These are phyloP conservation scores for Euptelea pleiosperma DNA, from an alignment of 164 flowering plant genomes.

Conservation along the genomic window DNA sequence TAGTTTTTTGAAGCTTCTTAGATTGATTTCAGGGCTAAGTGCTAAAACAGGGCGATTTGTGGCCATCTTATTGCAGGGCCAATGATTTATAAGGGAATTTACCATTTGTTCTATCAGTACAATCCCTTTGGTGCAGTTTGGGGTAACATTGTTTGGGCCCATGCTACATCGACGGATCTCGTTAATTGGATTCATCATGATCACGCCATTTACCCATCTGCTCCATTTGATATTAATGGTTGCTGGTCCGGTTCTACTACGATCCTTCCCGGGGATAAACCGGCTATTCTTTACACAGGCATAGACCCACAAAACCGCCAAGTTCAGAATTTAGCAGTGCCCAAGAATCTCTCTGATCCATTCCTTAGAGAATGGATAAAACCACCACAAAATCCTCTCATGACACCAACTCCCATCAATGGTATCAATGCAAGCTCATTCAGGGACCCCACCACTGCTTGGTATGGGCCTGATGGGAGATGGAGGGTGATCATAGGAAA, in stretches of 20 bases:
- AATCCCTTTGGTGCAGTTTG: slow-evolving; percentile 63
- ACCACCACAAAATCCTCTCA: slow-evolving; percentile 43
- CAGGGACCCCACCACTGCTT: slow-evolving; percentile 70
- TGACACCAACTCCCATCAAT: slow-evolving; percentile 35
- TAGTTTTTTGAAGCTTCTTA: neutral
- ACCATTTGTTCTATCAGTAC: slow-evolving; percentile 81
- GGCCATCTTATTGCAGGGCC: slow-evolving; percentile 43
- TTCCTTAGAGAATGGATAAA: slow-evolving; percentile 57
- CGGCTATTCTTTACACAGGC: slow-evolving; percentile 65
- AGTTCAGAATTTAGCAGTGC: slow-evolving; percentile 59
- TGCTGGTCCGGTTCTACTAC: slow-evolving; percentile 78
- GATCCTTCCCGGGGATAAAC: slow-evolving; percentile 41
- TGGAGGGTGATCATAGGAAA: slow-evolving; percentile 61
- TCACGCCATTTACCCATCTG: slow-evolving; percentile 48
- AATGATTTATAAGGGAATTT: slow-evolving; percentile 74
- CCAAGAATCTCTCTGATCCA: slow-evolving; percentile 61
- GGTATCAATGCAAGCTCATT: slow-evolving; percentile 46
- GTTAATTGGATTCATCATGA: slow-evolving; percentile 52
- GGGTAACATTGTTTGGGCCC: slow-evolving; percentile 76
- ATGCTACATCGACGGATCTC: slow-evolving; percentile 57
- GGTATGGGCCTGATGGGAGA: slow-evolving; percentile 46
- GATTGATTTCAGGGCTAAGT: neutral
- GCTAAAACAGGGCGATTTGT: neutral
- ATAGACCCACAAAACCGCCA: slow-evolving; percentile 33
- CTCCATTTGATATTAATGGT: slow-evolving; percentile 46